Base-by-base conservation (phyloP, 352 stramenopile species). In the Plasmopara muralis region DNA sequence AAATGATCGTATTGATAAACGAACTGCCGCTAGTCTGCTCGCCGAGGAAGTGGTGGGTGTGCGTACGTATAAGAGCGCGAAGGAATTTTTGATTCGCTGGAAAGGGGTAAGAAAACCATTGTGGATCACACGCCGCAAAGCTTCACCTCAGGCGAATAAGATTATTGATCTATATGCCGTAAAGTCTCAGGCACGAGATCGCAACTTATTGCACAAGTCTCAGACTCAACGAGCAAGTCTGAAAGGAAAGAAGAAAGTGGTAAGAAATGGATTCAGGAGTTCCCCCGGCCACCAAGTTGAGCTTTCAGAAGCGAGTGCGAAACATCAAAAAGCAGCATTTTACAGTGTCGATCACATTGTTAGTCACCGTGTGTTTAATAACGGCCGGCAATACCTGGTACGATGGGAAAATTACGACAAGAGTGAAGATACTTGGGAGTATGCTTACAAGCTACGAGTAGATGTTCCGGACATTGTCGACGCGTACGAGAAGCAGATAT, bases 261-360 rank as follows among this genome's bases (percentile, higher is more conserved):
- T 53, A 35, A 39, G 55, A 51, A 28, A 45, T 25, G 52, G 44
- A 60, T 35, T 42, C 5, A 41, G 9, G 12, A 16, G 6, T 8
- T 6, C 4, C 6, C 18, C 43, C 9, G 12, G 16, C 12, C 15
- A 45, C 12, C 39, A 47, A n/a, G 28, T 20, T 43, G 6, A 42
- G 43, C 18, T 35, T 45, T 8, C 30, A 34, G 50, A 35, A 43
- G 34, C 14, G 20, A 39, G 25, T 34, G n/a, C 9, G 37, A 38
- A 28, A 9, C 29, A 29, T 43, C 20, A 52, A 43, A 5, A 37
- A 18, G 25, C 35, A 4, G 38, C 45, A 14, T 65, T 86, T 13
- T 89, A 73, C 43, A 75, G 60, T 18, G 78, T 87, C 16, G 74
- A 87, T 34, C 70, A 77, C 46, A 83, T 89, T 30, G 71, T 87